Percentiles rank a stretch among this genome's conserved stretches.
Conservation (phyloP, 352 stramenopile genomes). For the Globisporangium megalacanthum region DNA sequence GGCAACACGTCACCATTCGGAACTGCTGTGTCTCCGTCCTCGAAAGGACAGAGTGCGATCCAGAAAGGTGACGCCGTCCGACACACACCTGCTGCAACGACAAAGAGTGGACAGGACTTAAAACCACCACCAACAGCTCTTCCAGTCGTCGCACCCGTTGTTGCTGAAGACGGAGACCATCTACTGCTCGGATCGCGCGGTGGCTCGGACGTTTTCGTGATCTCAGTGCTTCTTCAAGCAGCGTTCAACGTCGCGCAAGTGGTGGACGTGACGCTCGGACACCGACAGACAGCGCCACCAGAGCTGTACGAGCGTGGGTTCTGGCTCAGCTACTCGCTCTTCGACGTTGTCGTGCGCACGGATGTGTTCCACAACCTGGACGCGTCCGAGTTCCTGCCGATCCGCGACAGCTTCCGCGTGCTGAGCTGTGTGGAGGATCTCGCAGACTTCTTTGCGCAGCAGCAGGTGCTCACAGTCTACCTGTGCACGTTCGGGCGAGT, state of each 20-base stretch:
- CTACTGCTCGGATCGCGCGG: slow-evolving; percentile 37
- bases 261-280: slow-evolving; percentile 6
- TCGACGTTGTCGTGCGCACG: slow-evolving; percentile 78
- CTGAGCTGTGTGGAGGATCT: slow-evolving; percentile 48
- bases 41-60: neutral
- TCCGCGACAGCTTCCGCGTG: slow-evolving; percentile 72
- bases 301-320: slow-evolving; percentile 28
- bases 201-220: slow-evolving; percentile 48
- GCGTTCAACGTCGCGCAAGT: slow-evolving; percentile 29
- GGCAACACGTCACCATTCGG: neutral
- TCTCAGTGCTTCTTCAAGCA: slow-evolving; percentile 49
- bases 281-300: neutral
- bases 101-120: no score
- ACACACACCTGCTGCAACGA: no score
- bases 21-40: neutral
- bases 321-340: slow-evolving; percentile 83
- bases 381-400: slow-evolving; percentile 48
- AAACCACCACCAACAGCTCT: neutral
- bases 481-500: slow-evolving; percentile 67
- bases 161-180: slow-evolving; percentile 35
- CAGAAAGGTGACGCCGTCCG: neutral
- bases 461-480: slow-evolving; percentile 45
- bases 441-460: slow-evolving; percentile 26
- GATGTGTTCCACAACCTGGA: slow-evolving; percentile 67
- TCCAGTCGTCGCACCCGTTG: neutral